Evolutionary conservation across 176 grass and related monocot species (phyloP), one percentile per base, ranked within the genome.

Genomic region (Bonia amplexicaulis): DNA sequence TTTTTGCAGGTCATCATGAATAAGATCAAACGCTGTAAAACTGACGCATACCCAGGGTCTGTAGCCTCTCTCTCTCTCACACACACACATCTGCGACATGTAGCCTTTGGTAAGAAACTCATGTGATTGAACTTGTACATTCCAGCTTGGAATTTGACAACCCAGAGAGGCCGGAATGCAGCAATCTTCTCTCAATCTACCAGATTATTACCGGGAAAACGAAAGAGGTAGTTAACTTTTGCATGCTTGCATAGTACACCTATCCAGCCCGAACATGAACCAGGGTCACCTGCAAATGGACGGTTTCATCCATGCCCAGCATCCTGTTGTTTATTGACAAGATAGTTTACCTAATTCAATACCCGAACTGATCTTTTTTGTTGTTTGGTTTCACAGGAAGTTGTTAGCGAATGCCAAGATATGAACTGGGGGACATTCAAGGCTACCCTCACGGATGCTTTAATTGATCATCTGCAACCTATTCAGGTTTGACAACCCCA

Each of bases 381-480:
- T 70, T 53, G 69, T 67, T 62, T 78, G 48, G 29, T 80, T 70
- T 74, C 12, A 20, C 93, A 98, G 96, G 93, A 98, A 92, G 88
- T 98, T 90, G 60, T 80, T 65, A 63, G 74, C 0, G 96, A 98
- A 82, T 98, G 93, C 65, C 80, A 85, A 94, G 77, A 93, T 89
- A 94, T 98, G 96, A 96, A 94, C 80, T 98, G 96, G 96, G 96
- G 96, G 12, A 80, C 93, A 73, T 98, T 98, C 78, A 98, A 98
- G 73, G 45, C 31, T 59, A 92, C 76, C 52, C 89, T 98, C 59
- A 91, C 91, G 15, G 96, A 98, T 86, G 91, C 91, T 44, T 82
- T 96, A 60, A 83, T 98, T 51, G 93, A 95, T 62, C 93, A 95
- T 95, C 79, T 98, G 44, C 89, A 94, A 11, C 96, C 96, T 75